Evolutionary conservation across 1,139 yeast species (phyloP), one percentile per base, ranked within the genome.

Genomic region (Taphrina populina): DNA sequence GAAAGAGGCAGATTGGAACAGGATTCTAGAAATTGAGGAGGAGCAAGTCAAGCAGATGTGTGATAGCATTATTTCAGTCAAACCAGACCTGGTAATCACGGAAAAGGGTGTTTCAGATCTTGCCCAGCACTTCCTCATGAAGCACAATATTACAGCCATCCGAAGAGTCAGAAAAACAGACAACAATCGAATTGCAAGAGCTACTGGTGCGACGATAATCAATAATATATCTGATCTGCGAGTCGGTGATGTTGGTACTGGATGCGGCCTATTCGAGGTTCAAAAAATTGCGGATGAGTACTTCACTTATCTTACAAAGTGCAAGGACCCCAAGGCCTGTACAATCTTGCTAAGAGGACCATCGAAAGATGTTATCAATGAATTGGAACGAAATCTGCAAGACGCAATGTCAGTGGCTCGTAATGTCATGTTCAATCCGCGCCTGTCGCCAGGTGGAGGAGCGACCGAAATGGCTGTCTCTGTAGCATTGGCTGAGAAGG

Each of bases 381-480:
- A 94, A 76, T 82, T 94, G 66, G 98, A 94, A 70, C 83, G 99
- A 70, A 94, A 94, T 70, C 77, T 94, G 68, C 97, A 92, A 69
- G 99, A 94, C 71, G 98, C 99, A 47, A 87, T 94, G 95, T 92
- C 96, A 4, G 98, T 92, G 53, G 83, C 98, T 21, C 82, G 96
- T 71, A 94, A 94, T 68, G 96, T 94, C 46, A 80, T 87, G 78
- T 83, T 92, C 65, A 95, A 92, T 70, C 98, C 99, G 52, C 82
- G 94, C 36, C 78, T 92, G 67, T 78, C 96, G 1, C 99, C 99
- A 52, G 99, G 99, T 64, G 99, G 98, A 59, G 98, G 99, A 67
- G 98, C 99, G 52, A 92, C 97, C 20, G 99, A 92, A 73, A 92
- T 94, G 97, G 98, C 98, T 1, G 90, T 94, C 51, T 79, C 94